Base-by-base conservation (phyloP, 1,284 basidiomycete genomes). In the Apiotrichum domesticum region DNA sequence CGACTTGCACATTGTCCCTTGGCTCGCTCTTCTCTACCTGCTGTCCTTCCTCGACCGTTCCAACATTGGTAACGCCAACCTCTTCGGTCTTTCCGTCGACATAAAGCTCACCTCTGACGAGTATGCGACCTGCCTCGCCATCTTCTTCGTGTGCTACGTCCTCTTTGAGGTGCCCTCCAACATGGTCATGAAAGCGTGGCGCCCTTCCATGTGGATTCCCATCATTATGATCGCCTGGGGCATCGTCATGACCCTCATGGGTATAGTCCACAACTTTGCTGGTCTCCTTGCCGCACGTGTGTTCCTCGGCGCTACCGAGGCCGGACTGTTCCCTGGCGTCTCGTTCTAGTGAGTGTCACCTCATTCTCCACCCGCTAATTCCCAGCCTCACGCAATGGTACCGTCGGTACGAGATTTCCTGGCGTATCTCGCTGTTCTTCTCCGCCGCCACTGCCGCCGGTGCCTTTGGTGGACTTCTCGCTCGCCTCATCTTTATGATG, bases 21-120 rank as follows among this genome's bases (percentile, higher is more conserved):
- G 65, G 63, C 63, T 71, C 2, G 54, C 66, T 2, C 80, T 90
- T 58, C 73, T 90, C 59, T 90, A 88, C 73, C 79, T 87, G 11
- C 72, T 87, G 46, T 85, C 84, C 62, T 87, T 59, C 58, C 73
- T 87, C 63, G 88, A 90, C 74, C 82, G 88, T 56, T 85, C 87
- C 43, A 87, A 86, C 65, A 87, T 90, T 63, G 88, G 87, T 69
- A 61, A 65, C 44, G 61, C 61, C 43, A 63, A 63, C 55, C 43
- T 71, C 11, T 58, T 69, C 29, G 71, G 71, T 33, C 64, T 74
- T n/a, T 59, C 62, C 5, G 42, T 46, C 8, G 60, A 69, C 57
- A 58, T 71, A 9, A 8, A 57, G 21, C 55, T 71, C 33, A 54
- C 59, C 14, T 64, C 65, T 13, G 34, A 53, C 14, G 57, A 71